Evolutionary conservation across 176 grass and related monocot genomes (phyloP).

Genomic region (Juncus effusus): DNA sequence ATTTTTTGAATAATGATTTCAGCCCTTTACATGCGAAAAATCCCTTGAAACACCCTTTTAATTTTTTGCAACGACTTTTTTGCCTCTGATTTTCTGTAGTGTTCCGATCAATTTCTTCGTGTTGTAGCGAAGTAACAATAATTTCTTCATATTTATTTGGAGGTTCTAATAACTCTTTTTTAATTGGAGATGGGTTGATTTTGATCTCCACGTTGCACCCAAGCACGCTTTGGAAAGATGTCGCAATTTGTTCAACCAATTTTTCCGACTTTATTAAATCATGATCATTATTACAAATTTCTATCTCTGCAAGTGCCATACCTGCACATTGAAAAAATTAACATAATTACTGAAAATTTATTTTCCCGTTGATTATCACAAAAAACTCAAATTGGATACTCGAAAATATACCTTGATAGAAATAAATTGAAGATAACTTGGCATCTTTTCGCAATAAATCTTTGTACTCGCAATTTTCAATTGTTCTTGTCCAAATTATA

Average conservation of each 20-base stretch:
- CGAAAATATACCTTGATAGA: constrained; percentile 51
- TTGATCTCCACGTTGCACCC: constrained; percentile 67
- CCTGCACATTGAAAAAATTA: constrained; percentile 31
- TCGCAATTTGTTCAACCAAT: constrained; percentile 51
- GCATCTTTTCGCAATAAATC: constrained; percentile 56
- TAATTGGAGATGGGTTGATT: constrained; percentile 44
- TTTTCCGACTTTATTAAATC: constrained; percentile 41
- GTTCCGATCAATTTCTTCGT: background rate
- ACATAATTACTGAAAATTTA: constrained; percentile 16
- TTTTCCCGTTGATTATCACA: background rate
- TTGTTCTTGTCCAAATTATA: constrained; percentile 64
- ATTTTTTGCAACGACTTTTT: background rate
- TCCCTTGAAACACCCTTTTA: constrained; percentile 11
- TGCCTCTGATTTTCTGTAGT: background rate
- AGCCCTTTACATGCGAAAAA: background rate
- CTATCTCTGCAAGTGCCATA: constrained; percentile 58
- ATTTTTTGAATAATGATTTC: background rate
- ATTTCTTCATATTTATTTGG: background rate
- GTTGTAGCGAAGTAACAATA: constrained; percentile 9
- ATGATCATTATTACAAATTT: constrained; percentile 49
- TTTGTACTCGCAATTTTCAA: constrained; percentile 62
- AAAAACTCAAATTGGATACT: background rate
- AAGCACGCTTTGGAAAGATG: constrained; percentile 68
- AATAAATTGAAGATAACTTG: constrained; percentile 68
- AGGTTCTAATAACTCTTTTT: constrained; percentile 1